Conservation (phyloP, 257 asterid species). For the Primulina eburnea region DNA sequence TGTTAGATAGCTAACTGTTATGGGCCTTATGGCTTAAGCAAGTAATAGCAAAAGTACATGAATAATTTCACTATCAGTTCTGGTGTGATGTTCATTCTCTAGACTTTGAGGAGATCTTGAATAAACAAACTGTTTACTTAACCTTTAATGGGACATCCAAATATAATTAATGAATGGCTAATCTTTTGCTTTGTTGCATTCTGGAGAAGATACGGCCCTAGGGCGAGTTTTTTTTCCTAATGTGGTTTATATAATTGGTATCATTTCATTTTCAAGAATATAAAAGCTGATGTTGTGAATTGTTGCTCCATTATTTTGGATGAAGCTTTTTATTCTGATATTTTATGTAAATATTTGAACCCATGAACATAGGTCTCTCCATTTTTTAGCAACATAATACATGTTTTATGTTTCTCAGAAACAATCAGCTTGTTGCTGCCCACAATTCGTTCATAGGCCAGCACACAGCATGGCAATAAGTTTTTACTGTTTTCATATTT, state of each 20-base stretch:
- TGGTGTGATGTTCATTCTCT: background rate
- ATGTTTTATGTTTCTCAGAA: background rate
- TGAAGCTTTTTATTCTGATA: background rate
- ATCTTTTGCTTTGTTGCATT: background rate
- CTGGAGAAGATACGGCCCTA: background rate
- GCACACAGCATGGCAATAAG: conserved; percentile 8
- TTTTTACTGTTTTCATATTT: background rate
- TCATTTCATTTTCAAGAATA: background rate
- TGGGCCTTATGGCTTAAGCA: background rate
- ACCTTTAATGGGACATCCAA: background rate
- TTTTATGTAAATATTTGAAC: background rate
- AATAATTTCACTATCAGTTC: too few species aligned
- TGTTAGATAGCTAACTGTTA: background rate
- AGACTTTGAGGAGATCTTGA: background rate
- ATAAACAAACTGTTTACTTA: background rate
- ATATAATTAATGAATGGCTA: background rate
- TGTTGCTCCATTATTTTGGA: background rate
- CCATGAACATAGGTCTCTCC: background rate
- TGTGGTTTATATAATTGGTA: background rate
- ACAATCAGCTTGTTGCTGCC: conserved; percentile 4
- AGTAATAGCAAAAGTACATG: background rate
- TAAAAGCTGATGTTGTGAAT: background rate
- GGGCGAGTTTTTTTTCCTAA: background rate
- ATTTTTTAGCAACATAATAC: background rate
- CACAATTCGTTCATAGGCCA: background rate